A percentile compares a stretch with the other conserved stretches of the same genome.
Conservation (phyloP, 768 basidiomycete genomes). For the Mycena chlorophos region DNA sequence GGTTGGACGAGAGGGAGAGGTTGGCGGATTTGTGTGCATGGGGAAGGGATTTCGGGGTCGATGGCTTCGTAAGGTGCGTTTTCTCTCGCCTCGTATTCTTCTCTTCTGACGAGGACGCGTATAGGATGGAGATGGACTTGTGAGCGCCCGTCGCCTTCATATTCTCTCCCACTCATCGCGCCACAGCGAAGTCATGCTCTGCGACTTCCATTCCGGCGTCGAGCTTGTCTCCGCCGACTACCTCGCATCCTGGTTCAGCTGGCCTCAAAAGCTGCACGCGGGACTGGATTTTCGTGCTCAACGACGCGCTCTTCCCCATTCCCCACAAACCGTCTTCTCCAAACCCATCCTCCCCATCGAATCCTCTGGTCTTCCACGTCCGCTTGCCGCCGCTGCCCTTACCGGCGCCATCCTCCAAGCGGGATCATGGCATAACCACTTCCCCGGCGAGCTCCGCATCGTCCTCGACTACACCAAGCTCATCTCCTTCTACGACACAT, state of each 20-base stretch:
- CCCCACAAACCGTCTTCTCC: neutral
- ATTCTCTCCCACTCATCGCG: neutral
- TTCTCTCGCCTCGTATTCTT: neutral
- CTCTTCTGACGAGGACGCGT: neutral
- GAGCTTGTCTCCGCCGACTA: constrained; percentile 24
- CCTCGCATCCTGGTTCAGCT: constrained; percentile 10
- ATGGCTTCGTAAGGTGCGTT: constrained; percentile 46
- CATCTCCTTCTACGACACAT: constrained; percentile 37
- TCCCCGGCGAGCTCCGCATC: constrained; percentile 37
- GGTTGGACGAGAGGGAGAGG: constrained; percentile 32
- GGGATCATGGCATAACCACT: constrained; percentile 35
- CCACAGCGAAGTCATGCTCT: constrained; percentile 38
- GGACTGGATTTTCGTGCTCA: neutral
- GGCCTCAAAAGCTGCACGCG: neutral
- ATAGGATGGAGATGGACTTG: constrained; percentile 31
- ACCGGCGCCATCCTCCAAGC: neutral
- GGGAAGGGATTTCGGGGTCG: constrained; percentile 43
- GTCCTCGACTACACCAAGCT: constrained; percentile 33
- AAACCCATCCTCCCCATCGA: neutral
- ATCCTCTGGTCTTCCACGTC: neutral
- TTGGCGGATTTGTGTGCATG: constrained; percentile 44
- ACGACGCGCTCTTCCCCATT: neutral
- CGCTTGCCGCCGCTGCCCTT: neutral
- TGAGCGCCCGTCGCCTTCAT: constrained; percentile 13
- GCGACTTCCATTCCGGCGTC: constrained; percentile 33